Percentiles rank a stretch among this genome's conserved stretches.
Evolutionary conservation across 306 rosid genomes (phyloP).

Genomic region (Cercis canadensis): DNA sequence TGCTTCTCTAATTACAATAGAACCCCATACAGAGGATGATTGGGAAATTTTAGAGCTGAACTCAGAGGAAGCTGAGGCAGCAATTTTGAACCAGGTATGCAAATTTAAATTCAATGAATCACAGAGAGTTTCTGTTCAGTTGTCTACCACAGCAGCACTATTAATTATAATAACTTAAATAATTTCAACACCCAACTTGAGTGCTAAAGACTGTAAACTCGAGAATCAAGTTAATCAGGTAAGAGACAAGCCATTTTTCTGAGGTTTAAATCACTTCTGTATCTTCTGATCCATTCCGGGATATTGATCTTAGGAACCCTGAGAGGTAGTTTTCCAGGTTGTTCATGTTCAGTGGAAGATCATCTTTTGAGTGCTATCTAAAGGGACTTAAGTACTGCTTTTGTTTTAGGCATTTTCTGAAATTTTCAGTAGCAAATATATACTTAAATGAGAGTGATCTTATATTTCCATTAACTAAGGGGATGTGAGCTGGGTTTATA

Average conservation of each 20-base stretch:
- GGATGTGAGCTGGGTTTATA: no score
- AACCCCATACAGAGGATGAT: constrained; percentile 85
- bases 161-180: background rate
- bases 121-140: background rate
- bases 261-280: no score
- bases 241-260: no score
- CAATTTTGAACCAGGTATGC: constrained; percentile 77
- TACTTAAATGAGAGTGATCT: no score
- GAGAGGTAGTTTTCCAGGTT: no score
- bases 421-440: no score
- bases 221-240: no score
- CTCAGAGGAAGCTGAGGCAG: constrained; percentile 80
- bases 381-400: background rate
- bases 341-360: no score
- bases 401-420: no score
- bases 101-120: background rate
- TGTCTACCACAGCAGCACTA: background rate
- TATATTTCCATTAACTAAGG: no score
- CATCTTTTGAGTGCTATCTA: background rate
- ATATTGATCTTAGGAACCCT: no score
- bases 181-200: background rate
- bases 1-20: constrained; percentile 71
- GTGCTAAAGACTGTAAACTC: background rate
- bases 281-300: no score
- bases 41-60: constrained; percentile 97